Conservation (phyloP, 768 basidiomycete species). For the Pleurotus giganteus region DNA sequence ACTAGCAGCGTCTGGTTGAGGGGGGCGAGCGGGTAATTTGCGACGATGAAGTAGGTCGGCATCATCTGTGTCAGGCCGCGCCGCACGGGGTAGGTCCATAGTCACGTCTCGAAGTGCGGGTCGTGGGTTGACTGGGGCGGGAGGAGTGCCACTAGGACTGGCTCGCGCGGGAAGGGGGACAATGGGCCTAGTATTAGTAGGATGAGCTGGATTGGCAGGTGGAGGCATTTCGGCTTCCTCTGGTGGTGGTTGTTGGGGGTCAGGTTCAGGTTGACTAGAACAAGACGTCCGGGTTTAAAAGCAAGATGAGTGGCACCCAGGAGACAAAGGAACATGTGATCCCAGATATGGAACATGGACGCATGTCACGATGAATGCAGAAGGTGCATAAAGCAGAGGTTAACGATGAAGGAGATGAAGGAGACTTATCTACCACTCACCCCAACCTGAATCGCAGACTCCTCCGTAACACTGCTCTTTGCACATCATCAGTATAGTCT, state of each 20-base stretch:
- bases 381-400: constrained; percentile 1
- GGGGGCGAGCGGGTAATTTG: neutral
- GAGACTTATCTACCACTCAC: constrained; percentile 36
- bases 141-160: neutral
- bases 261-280: constrained; percentile 23
- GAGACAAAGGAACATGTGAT: constrained; percentile 10
- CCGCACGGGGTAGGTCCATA: neutral
- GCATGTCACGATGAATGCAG: neutral
- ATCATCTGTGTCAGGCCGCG: constrained; percentile 15
- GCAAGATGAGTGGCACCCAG: neutral
- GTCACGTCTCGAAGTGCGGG: constrained; percentile 5
- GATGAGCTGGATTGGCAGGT: constrained; percentile 6
- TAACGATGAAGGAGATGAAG: neutral
- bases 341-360: constrained; percentile 23
- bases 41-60: constrained; percentile 13
- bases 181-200: neutral
- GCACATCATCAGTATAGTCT: constrained; percentile 62
- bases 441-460: constrained; percentile 64
- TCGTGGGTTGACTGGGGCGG: neutral
- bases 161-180: constrained; percentile 8
- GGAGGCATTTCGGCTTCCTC: constrained; percentile 11
- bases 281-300: neutral
- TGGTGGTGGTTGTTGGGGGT: constrained; percentile 14
- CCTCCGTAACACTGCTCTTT: constrained; percentile 57
- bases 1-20: neutral